phyloP scores from a whole-genome alignment of 805 yeast genomes.

The Yarrowia sp. region DNA sequence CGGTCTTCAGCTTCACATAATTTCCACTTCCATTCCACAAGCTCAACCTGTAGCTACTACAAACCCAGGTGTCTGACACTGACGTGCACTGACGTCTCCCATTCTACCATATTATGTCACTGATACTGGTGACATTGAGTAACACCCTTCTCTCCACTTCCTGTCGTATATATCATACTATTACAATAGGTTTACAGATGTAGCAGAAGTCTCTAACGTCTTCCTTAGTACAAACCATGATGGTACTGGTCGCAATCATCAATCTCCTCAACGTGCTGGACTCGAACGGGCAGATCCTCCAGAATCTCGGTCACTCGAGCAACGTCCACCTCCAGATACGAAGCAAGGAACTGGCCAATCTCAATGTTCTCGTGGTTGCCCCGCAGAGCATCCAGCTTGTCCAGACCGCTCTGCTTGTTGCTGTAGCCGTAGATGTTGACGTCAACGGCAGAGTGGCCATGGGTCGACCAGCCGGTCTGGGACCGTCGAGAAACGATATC shows the following conservation, averaged over 20 bases:
- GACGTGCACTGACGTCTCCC: too few relatives aligned
- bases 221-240: constrained; percentile 11
- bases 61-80: too few relatives aligned
- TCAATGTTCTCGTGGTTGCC: constrained; percentile 89
- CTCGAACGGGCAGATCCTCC: neutral
- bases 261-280: constrained; percentile 11
- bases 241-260: constrained; percentile 21
- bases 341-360: constrained; percentile 69
- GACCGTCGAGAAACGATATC: constrained; percentile 76
- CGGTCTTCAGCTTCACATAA: too few relatives aligned
- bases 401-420: constrained; percentile 36
- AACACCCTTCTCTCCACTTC: neutral
- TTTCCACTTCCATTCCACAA: too few relatives aligned
- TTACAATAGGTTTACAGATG: constrained; percentile 18
- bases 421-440: constrained; percentile 85
- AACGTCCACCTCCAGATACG: constrained; percentile 42
- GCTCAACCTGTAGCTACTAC: too few relatives aligned
- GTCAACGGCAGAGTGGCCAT: constrained; percentile 95
- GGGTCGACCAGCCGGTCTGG: constrained; percentile 93
- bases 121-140: too few relatives aligned
- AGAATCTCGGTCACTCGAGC: constrained; percentile 33
- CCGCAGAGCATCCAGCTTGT: constrained; percentile 44
- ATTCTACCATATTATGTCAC: too few relatives aligned
- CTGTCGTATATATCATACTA: neutral
- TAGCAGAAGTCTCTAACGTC: neutral